A percentile compares a stretch with the other conserved stretches of the same genome.
These are phyloP conservation scores for Metschnikowia amazonensis DNA, from an alignment of 805 yeast genomes.

Conservation along the genomic window DNA sequence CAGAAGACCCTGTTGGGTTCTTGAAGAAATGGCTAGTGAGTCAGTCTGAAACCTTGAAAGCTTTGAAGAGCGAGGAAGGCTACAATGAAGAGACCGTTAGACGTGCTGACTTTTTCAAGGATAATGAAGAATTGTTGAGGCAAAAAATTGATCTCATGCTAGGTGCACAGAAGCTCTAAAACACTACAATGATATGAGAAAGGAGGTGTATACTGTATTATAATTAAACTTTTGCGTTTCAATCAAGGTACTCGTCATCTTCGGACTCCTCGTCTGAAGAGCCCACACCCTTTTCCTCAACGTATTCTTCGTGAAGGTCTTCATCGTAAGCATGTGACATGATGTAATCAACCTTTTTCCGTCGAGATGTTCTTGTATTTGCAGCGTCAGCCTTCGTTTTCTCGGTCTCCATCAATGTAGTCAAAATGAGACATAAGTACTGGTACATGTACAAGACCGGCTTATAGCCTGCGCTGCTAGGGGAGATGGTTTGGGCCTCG, in stretches of 20 bases:
- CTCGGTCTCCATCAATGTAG: slow-evolving; percentile 22
- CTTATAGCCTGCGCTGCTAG: slow-evolving; percentile 23
- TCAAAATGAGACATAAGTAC: slow-evolving; percentile 27
- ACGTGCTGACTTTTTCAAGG: slow-evolving; percentile 72
- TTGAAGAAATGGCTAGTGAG: slow-evolving; percentile 71
- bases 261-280: slow-evolving; percentile 12
- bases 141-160: slow-evolving; percentile 77
- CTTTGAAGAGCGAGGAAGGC: slow-evolving; percentile 85
- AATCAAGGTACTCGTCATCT: slow-evolving; percentile 13
- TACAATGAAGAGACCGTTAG: slow-evolving; percentile 86
- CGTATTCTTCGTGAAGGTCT: slow-evolving; percentile 8
- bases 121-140: slow-evolving; percentile 59
- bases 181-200: background rate
- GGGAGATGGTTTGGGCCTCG: slow-evolving; percentile 12
- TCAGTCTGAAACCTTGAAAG: slow-evolving; percentile 80
- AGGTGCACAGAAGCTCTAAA: slow-evolving; percentile 37
- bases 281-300: slow-evolving; percentile 11
- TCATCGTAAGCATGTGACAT: slow-evolving; percentile 9
- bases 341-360: slow-evolving; percentile 16
- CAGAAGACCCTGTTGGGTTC: slow-evolving; percentile 74
- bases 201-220: slow-evolving; percentile 3
- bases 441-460: slow-evolving; percentile 28
- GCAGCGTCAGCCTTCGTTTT: slow-evolving; percentile 7
- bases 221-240: slow-evolving; percentile 3
- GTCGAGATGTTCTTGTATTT: slow-evolving; percentile 12